Conservation (phyloP, 305 asterid species). For the Fraxinus velutina region DNA sequence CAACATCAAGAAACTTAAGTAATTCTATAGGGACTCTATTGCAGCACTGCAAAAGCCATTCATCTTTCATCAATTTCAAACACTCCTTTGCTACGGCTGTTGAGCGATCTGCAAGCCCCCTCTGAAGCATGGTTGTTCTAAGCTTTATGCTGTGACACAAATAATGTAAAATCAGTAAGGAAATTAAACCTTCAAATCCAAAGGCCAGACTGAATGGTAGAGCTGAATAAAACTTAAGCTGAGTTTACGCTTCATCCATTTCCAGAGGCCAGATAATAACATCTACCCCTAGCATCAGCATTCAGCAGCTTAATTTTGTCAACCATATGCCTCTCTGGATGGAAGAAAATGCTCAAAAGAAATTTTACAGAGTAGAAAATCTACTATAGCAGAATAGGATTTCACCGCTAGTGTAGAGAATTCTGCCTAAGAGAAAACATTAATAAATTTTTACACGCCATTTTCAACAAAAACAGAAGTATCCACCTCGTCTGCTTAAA, state of each 20-base stretch:
- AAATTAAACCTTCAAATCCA: constrained; percentile 11
- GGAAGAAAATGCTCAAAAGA: background rate
- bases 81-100: constrained; percentile 75
- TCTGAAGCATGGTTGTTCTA: constrained; percentile 78
- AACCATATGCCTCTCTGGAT: background rate
- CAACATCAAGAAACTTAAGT: constrained; percentile 88
- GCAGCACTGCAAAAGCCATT: constrained; percentile 87
- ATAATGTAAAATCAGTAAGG: constrained; percentile 23
- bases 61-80: constrained; percentile 76
- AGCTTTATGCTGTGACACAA: constrained; percentile 67
- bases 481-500: background rate
- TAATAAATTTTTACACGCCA: background rate
- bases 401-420: background rate
- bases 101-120: constrained; percentile 94
- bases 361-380: background rate
- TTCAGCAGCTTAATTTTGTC: background rate
- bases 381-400: background rate
- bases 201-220: background rate
- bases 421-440: background rate
- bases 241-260: constrained; percentile 4
- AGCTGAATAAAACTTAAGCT: background rate
- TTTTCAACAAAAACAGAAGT: background rate
- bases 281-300: background rate
- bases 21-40: constrained; percentile 66
- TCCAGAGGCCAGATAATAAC: background rate